Base-by-base conservation (phyloP, 345 rosid genomes). In the Ceriops tagal region DNA sequence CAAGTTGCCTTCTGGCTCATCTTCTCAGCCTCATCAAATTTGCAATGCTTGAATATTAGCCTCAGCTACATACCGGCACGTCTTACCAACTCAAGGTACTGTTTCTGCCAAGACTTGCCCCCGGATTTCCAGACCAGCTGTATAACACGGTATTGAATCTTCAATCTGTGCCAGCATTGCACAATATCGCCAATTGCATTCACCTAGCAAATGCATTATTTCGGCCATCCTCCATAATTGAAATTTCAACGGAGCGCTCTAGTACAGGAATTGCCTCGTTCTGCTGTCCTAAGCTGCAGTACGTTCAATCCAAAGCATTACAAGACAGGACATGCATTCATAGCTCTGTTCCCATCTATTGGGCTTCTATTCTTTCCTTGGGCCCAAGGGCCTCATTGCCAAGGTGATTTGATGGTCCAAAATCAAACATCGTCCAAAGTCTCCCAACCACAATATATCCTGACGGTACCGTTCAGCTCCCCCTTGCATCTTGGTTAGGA, bases 101-200 rank as follows among this genome's bases (percentile, higher is more conserved):
- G 74, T 70, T 58, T 88, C 96, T 34, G 97, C 97, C 74, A 92
- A 74, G 52, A 80, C 89, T 79, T 92, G 97, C 78, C 79, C 87
- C 72, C 92, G 97, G 0, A 93, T 89, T 87, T 93, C 97, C 76
- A 93, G 71, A 61, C 98, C 97, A 6, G 97, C 92, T 0, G 93
- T 82, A 61, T 93, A 92, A 35, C 83, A 85, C 65, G 88, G 73
- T 20, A 89, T 80, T 5, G 98, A 86, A 68, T 89, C 88, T 74
- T 92, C 96, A 34, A 81, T 76, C 73, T 93, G 97, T 51, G 96
- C 97, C 75, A 93, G 75, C 79, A 86, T 77, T 56, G 87, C 89
- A 49, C 88, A 39, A 91, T 80, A 71, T 93, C 98, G 58, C 98
- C 31, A 93, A 83, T 72, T 89, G 97, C 98, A 93, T 93, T 65